Base-by-base conservation (phyloP, 495 filamentous ascomycete species). In the Daldinia concentrica region DNA sequence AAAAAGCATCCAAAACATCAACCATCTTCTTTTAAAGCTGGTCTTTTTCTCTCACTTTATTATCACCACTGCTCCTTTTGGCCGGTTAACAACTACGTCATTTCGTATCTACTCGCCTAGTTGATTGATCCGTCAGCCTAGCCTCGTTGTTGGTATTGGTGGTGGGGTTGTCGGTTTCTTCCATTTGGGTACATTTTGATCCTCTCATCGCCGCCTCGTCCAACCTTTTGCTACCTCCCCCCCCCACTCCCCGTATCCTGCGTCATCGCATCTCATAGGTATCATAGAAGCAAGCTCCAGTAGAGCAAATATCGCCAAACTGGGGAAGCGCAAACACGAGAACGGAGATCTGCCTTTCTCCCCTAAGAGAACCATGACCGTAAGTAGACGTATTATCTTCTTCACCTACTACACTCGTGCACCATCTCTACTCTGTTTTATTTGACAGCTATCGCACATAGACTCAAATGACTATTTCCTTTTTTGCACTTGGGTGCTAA, bases 301-400 rank as follows among this genome's bases (percentile, higher is more conserved):
- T 63, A 65, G 71, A 73, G 71, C 71, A 63, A 66, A 73, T 59
- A 68, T 58, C 68, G 74, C 57, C 71, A 78, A 78, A 74, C 90
- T 90, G 88, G 90, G 89, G 87, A 92, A 97, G 88, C 91, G 93
- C 83, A 95, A 92, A 85, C 85, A 89, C 77, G 94, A 92, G 73
- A 86, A 87, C 82, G 90, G 91, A 83, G 88, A 92, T 76, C 80
- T 86, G 79, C 82, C 85, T 83, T 88, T 87, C 82, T 91, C 91
- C 77, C 83, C 88, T 62, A 95, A 96, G 86, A 89, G 90, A 86
- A 87, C 86, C 84, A 94, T 95, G 91, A 89, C 89, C 77, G 93
- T 95, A 85, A 84, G 92, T 86, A 60, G 22, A 58, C 12, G 48
- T 3, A 8, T 6, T 8, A 22, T 41, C 17, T 58, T 6, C 24